Conservation (phyloP, 768 basidiomycete genomes). For the Tricholoma saponaceum region DNA sequence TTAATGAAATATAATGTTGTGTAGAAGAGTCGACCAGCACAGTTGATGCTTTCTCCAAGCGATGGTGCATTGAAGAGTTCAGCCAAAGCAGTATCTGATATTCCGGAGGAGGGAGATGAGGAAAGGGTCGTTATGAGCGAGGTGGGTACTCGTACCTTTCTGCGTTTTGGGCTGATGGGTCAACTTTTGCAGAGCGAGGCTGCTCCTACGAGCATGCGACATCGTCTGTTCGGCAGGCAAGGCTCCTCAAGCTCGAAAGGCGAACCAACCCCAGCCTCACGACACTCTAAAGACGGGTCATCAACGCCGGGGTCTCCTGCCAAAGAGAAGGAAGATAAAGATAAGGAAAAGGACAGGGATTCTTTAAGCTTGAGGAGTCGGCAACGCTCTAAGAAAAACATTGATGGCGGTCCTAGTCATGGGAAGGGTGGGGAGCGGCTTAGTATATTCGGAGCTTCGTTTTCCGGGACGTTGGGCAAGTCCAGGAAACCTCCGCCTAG, state of each 20-base stretch:
- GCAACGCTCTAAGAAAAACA: conserved; percentile 46
- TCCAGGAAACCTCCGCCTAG: conserved; percentile 79
- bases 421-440: conserved; percentile 49
- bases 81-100: conserved; percentile 32
- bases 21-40: conserved; percentile 44
- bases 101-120: conserved; percentile 45
- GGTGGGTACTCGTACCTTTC: conserved; percentile 34
- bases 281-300: conserved; percentile 19
- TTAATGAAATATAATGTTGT: conserved; percentile 9
- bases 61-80: conserved; percentile 50
- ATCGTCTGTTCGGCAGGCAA: conserved; percentile 60
- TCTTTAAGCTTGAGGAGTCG: conserved; percentile 25
- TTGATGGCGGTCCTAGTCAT: conserved; percentile 41
- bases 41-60: conserved; percentile 55
- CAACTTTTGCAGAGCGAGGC: conserved; percentile 44
- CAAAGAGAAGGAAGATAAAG: conserved; percentile 27
- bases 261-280: conserved; percentile 17
- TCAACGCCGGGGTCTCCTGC: background rate
- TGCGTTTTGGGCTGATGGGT: background rate
- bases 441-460: conserved; percentile 77
- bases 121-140: conserved; percentile 58
- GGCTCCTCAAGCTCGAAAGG: conserved; percentile 30
- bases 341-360: conserved; percentile 29
- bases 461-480: conserved; percentile 59
- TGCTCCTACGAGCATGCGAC: conserved; percentile 39